These are phyloP conservation scores for Stachybotrys chartarum DNA, from an alignment of 2,329 filamentous ascomycete genomes.

Conservation along the genomic window DNA sequence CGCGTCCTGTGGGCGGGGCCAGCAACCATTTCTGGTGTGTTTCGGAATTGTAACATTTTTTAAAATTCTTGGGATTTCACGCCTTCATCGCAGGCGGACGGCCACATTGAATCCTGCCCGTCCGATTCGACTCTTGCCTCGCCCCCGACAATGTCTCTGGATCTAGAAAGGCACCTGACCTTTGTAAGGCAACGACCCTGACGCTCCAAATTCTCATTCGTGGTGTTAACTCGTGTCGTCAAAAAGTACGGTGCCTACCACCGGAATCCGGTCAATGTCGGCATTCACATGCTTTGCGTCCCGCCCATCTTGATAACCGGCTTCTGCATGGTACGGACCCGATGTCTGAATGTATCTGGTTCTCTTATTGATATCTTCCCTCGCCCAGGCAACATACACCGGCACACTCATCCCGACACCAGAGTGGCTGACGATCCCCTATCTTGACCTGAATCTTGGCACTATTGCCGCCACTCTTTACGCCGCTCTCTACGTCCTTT, in stretches of 20 bases:
- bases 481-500: constrained; percentile 74
- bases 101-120: not conserved
- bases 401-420: constrained; percentile 59
- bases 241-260: constrained; percentile 77
- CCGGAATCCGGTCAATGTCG: constrained; percentile 67
- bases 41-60: too few species aligned
- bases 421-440: constrained; percentile 58
- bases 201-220: not conserved
- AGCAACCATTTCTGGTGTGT: not conserved
- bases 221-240: not conserved
- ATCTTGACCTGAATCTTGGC: constrained; percentile 58
- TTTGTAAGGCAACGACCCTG: constrained; percentile 52
- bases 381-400: constrained; percentile 49
- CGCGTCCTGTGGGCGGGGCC: not conserved
- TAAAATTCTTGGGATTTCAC: too few species aligned
- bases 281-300: constrained; percentile 74
- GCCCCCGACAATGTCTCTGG: constrained; percentile 51
- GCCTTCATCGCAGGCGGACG: too few species aligned
- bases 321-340: constrained; percentile 59
- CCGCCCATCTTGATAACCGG: constrained; percentile 66
- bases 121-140: not conserved
- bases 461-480: constrained; percentile 62
- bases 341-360: constrained; percentile 3
- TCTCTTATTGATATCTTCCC: not conserved
- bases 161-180: constrained; percentile 74